phyloP scores from a whole-genome alignment of 108 stramenopile species.

The Aurantiochytrium sp. region DNA sequence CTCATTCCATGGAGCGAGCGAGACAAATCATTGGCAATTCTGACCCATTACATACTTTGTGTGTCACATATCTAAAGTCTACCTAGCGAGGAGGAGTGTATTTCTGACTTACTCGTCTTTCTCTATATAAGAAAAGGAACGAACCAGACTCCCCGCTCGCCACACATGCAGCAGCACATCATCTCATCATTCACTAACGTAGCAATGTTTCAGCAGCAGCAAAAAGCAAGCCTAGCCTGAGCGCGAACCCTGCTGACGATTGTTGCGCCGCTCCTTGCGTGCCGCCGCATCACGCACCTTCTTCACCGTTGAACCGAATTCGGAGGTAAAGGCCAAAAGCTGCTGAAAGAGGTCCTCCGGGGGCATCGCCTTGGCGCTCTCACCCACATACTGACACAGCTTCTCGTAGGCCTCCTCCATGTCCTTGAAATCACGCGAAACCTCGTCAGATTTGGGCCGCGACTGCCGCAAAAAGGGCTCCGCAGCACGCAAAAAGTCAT shows the following conservation, averaged over 20 bases:
- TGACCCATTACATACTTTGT: too few species aligned
- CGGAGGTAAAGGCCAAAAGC: neutral
- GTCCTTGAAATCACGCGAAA: neutral
- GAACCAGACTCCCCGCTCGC: too few species aligned
- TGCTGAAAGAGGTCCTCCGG: neutral
- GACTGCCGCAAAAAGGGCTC: neutral
- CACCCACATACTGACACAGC: slow-evolving; percentile 6
- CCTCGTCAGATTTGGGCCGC: neutral
- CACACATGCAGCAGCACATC: too few species aligned
- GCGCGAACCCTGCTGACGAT: neutral
- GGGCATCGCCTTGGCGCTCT: neutral
- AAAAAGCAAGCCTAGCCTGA: too few species aligned
- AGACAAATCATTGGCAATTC: too few species aligned
- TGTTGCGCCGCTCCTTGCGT: neutral
- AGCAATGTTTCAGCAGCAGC: too few species aligned
- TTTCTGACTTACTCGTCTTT: too few species aligned
- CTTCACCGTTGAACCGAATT: neutral
- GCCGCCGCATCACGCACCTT: neutral
- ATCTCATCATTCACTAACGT: too few species aligned
- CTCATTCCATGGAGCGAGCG: too few species aligned
- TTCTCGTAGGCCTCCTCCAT: neutral
- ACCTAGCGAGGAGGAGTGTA: too few species aligned
- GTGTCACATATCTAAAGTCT: too few species aligned
- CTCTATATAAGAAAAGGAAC: too few species aligned
- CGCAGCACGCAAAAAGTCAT: neutral